phyloP scores from a whole-genome alignment of 139 green algal species.

The Dunaliella primolecta region DNA sequence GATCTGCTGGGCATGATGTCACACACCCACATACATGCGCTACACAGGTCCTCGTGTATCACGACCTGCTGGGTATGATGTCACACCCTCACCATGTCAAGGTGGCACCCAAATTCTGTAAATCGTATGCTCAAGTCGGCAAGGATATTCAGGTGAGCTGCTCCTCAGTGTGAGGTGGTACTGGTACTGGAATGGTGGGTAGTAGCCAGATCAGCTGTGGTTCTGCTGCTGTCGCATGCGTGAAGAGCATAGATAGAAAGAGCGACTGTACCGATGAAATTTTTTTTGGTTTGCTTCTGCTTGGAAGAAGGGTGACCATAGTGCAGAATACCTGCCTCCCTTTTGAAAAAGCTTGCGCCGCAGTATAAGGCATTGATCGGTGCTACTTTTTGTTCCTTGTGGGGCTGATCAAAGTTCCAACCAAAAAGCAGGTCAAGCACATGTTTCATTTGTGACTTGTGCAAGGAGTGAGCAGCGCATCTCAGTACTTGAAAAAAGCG shows the following conservation, averaged over 20 bases:
- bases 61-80: slow-evolving; percentile 98
- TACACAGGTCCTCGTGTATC: slow-evolving; percentile 95
- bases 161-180: background rate
- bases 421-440: background rate
- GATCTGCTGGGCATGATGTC: slow-evolving; percentile 98
- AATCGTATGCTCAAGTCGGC: slow-evolving; percentile 89
- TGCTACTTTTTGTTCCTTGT: background rate
- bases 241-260: background rate
- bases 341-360: too few relatives aligned
- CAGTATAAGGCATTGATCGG: too few relatives aligned
- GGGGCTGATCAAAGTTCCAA: background rate
- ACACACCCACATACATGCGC: slow-evolving; percentile 89
- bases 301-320: background rate
- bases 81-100: slow-evolving; percentile 96
- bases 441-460: background rate
- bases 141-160: slow-evolving; percentile 54
- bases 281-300: background rate
- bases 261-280: background rate
- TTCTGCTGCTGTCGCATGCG: background rate
- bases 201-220: background rate
- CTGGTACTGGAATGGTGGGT: background rate
- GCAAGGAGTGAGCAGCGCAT: background rate
- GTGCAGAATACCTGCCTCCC: background rate
- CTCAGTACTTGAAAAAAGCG: background rate
- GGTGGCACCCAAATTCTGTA: slow-evolving; percentile 98